Evolutionary conservation across 1,284 basidiomycete species (phyloP).

Genomic region (Malassezia sympodialis): DNA sequence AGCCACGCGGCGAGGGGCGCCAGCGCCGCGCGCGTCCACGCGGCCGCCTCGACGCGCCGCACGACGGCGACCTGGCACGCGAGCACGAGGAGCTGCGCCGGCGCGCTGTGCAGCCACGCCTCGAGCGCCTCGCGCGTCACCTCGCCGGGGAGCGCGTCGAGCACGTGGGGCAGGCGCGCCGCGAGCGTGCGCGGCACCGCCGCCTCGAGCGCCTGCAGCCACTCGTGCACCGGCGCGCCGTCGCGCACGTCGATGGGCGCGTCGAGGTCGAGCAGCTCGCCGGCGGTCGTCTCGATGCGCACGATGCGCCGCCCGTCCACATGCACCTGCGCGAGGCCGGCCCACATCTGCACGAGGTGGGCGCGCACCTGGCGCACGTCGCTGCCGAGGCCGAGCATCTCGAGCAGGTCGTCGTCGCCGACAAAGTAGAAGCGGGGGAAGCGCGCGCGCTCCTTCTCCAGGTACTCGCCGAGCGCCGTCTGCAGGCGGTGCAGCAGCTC

Average conservation of each 20-base stretch:
- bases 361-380: slow-evolving; percentile 95
- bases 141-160: slow-evolving; percentile 67
- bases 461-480: slow-evolving; percentile 96
- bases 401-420: slow-evolving; percentile 93
- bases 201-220: slow-evolving; percentile 81
- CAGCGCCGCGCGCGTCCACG: slow-evolving; percentile 62
- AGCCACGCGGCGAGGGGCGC: slow-evolving; percentile 70
- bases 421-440: slow-evolving; percentile 99
- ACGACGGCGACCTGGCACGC: slow-evolving; percentile 94
- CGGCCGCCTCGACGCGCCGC: slow-evolving; percentile 63
- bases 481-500: slow-evolving; percentile 96
- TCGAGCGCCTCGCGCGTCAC: slow-evolving; percentile 60
- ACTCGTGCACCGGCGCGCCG: slow-evolving; percentile 95
- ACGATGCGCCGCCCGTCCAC: slow-evolving; percentile 57
- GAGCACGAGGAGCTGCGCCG: slow-evolving; percentile 88
- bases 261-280: slow-evolving; percentile 78
- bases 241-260: slow-evolving; percentile 68
- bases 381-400: slow-evolving; percentile 99
- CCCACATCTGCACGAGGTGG: slow-evolving; percentile 99
- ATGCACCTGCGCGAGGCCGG: slow-evolving; percentile 78
- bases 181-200: slow-evolving; percentile 92
- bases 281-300: slow-evolving; percentile 57
- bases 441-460: slow-evolving; percentile 77
- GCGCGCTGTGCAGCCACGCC: slow-evolving; percentile 81
- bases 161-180: slow-evolving; percentile 64